These are phyloP conservation scores for Boletus pseudopeckii DNA, from an alignment of 768 basidiomycete species.

Conservation along the genomic window DNA sequence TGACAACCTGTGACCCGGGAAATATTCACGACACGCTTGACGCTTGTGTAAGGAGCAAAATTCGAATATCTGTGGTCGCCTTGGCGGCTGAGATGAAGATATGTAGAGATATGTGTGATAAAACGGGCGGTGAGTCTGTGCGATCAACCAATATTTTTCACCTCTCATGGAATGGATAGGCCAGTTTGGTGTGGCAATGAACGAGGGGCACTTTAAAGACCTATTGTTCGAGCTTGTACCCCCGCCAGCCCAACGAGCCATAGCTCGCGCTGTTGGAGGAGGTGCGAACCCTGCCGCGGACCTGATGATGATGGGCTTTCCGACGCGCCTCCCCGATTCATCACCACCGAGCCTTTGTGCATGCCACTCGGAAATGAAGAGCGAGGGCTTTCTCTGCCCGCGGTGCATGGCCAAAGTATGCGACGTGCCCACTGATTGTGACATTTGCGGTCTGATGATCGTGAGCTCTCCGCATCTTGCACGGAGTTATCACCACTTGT, in stretches of 20 bases:
- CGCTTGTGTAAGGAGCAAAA: constrained; percentile 75
- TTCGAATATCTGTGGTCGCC: constrained; percentile 90
- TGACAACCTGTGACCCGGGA: constrained; percentile 96
- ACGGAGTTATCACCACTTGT: constrained; percentile 91
- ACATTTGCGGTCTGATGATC: constrained; percentile 96
- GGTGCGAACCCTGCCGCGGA: constrained; percentile 69
- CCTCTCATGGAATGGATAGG: constrained; percentile 40
- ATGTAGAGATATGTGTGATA: constrained; percentile 85
- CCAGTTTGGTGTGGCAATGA: constrained; percentile 94
- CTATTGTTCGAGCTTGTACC: constrained; percentile 93
- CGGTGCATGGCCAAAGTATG: constrained; percentile 91
- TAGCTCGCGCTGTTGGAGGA: constrained; percentile 44
- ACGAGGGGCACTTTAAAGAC: constrained; percentile 96
- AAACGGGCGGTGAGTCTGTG: constrained; percentile 71
- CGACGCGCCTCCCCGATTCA: constrained; percentile 82
- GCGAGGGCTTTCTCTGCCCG: constrained; percentile 93
- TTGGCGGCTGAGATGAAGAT: constrained; percentile 99
- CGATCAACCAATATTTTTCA: neutral
- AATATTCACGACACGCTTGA: constrained; percentile 95
- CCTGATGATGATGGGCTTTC: constrained; percentile 99
- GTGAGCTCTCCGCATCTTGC: constrained; percentile 97
- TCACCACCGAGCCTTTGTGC: constrained; percentile 84
- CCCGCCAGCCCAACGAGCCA: constrained; percentile 78
- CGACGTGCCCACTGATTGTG: constrained; percentile 97
- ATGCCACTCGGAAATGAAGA: constrained; percentile 90